Conservation (phyloP, 768 basidiomycete genomes). For the Crepidotus variabilis region DNA sequence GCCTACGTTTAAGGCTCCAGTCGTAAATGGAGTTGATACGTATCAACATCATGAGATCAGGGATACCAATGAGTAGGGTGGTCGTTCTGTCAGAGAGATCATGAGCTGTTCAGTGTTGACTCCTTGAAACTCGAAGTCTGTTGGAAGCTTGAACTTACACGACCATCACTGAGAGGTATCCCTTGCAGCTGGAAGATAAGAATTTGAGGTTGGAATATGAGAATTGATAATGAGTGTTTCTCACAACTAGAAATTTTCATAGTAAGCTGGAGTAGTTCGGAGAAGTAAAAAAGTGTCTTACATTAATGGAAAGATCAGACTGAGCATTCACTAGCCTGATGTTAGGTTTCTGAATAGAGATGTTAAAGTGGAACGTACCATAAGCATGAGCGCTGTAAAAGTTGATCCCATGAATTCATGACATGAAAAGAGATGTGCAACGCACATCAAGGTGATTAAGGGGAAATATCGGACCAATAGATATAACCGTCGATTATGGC, state of each 20-base stretch:
- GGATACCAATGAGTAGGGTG: constrained; percentile 13
- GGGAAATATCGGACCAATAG: constrained; percentile 17
- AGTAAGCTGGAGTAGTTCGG: background rate
- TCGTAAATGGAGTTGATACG: constrained; percentile 19
- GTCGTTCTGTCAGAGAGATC: constrained; percentile 11
- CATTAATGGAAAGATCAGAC: too few species aligned
- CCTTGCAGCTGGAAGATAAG: constrained; percentile 14
- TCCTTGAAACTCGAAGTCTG: background rate
- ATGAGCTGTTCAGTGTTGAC: background rate
- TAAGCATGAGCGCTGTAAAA: background rate
- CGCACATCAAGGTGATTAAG: constrained; percentile 14
- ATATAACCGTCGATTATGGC: constrained; percentile 16
- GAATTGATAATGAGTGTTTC: background rate
- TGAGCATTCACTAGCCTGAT: too few species aligned
- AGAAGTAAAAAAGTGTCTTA: too few species aligned
- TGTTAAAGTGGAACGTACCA: constrained; percentile 8
- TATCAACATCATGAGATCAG: constrained; percentile 18
- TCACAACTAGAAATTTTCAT: background rate
- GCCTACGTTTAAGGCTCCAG: constrained; percentile 11
- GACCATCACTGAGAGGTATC: constrained; percentile 18
- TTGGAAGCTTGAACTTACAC: constrained; percentile 12
- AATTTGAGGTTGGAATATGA: background rate
- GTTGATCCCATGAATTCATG: background rate
- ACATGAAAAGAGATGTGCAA: background rate
- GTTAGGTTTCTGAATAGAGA: too few species aligned